Percentiles rank a stretch among this genome's conserved stretches.
These are phyloP conservation scores for Jacaranda copaia DNA, from an alignment of 257 asterid species.

Conservation along the genomic window DNA sequence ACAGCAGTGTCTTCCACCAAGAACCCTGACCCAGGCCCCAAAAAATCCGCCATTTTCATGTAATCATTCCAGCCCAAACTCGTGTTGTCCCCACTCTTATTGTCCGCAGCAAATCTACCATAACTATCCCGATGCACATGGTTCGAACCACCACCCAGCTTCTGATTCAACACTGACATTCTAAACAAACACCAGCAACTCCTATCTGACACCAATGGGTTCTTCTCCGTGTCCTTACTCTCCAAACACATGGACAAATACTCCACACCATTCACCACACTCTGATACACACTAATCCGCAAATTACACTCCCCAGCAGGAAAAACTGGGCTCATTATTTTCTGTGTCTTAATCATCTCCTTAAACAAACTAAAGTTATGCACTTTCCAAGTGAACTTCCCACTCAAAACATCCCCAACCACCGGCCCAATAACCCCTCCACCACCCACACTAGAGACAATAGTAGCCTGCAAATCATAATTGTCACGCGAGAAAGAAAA, in stretches of 20 bases:
- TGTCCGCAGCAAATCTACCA: slow-evolving; percentile 75
- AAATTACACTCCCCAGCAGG: slow-evolving; percentile 76
- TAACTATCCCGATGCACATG: slow-evolving; percentile 74
- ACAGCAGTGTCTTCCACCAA: slow-evolving; percentile 65
- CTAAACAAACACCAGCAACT: slow-evolving; percentile 83
- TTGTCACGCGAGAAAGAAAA: slow-evolving; percentile 59
- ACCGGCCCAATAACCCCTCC: slow-evolving; percentile 42
- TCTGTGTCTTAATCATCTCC: slow-evolving; percentile 78
- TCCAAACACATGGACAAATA: slow-evolving; percentile 77
- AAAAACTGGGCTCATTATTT: slow-evolving; percentile 74
- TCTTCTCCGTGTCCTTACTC: slow-evolving; percentile 77
- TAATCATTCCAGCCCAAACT: slow-evolving; percentile 84
- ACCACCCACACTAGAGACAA: slow-evolving; percentile 35
- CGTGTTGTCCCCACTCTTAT: slow-evolving; percentile 73
- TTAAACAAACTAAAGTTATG: slow-evolving; percentile 68
- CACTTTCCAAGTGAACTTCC: slow-evolving; percentile 74
- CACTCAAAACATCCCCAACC: slow-evolving; percentile 66
- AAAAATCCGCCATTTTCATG: slow-evolving; percentile 68
- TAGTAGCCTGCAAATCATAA: slow-evolving; percentile 54
- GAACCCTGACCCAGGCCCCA: slow-evolving; percentile 56
- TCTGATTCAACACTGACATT: slow-evolving; percentile 76
- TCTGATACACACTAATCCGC: slow-evolving; percentile 75
- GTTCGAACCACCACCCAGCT: slow-evolving; percentile 53
- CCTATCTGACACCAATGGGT: slow-evolving; percentile 49
- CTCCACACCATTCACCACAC: slow-evolving; percentile 69